phyloP scores from a whole-genome alignment of 2,329 filamentous ascomycete species.

The Fusarium bulbicola region DNA sequence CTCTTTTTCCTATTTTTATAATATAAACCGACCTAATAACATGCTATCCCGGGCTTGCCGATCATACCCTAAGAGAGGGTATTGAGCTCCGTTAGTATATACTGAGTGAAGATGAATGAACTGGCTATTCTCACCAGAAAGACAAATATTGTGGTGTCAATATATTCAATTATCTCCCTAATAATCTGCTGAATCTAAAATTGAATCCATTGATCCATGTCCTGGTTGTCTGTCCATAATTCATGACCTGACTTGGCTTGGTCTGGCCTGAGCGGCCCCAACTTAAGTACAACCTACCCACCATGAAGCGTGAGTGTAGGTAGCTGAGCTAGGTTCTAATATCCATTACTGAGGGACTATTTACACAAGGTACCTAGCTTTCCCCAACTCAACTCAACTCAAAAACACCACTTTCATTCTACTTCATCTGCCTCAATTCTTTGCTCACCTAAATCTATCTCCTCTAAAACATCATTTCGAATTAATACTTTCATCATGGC shows the following conservation, averaged over 20 bases:
- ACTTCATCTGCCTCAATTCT: slow-evolving; percentile 1
- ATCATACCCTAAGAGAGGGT: no score
- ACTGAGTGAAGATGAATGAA: neutral
- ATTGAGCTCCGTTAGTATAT: neutral
- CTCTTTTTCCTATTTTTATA: no score
- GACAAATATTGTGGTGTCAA: neutral
- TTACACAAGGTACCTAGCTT: slow-evolving; percentile 10
- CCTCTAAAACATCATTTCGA: neutral
- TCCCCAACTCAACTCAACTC: slow-evolving; percentile 14
- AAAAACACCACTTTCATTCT: slow-evolving; percentile 7
- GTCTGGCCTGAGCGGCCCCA: slow-evolving; percentile 32
- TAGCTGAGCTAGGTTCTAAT: slow-evolving; percentile 11
- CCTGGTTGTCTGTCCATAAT: slow-evolving; percentile 23
- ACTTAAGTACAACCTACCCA: slow-evolving; percentile 16
- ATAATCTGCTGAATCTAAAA: neutral
- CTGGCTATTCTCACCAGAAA: neutral
- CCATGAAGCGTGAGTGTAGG: neutral
- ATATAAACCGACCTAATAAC: no score
- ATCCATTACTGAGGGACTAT: slow-evolving; percentile 11
- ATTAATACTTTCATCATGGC: slow-evolving; percentile 72
- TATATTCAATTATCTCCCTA: neutral
- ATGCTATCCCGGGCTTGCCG: no score
- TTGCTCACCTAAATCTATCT: neutral
- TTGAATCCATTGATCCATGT: slow-evolving; percentile 18
- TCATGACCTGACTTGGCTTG: slow-evolving; percentile 35